Evolutionary conservation across 176 grass and related monocot genomes (phyloP).

Genomic region (Carex scoparia): DNA sequence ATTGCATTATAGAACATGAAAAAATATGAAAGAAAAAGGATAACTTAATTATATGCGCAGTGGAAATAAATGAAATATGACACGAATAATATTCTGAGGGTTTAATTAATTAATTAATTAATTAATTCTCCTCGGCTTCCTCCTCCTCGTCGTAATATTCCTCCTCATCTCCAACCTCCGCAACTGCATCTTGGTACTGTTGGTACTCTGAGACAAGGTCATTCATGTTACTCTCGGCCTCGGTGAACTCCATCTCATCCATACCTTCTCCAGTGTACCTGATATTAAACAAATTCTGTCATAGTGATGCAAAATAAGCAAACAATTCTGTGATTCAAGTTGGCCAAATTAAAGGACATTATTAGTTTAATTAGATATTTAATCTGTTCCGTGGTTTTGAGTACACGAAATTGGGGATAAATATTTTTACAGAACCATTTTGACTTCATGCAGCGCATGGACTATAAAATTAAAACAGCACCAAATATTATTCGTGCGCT

Average conservation of each 20-base stretch:
- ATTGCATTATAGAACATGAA: neutral
- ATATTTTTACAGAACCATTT: no score
- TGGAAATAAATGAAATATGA: conserved; percentile 13
- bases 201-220: conserved; percentile 94
- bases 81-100: neutral
- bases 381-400: no score
- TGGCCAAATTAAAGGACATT: neutral
- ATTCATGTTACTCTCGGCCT: conserved; percentile 99
- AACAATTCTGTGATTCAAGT: neutral
- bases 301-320: neutral
- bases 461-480: no score
- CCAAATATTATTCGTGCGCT: no score
- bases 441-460: neutral
- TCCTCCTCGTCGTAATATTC: conserved; percentile 15
- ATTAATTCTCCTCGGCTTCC: conserved; percentile 10
- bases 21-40: neutral
- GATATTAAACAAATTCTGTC: neutral
- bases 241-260: conserved; percentile 98
- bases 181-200: conserved; percentile 87
- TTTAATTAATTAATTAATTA: neutral
- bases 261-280: conserved; percentile 47
- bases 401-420: no score
- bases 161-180: conserved; percentile 19
- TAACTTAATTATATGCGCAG: conserved; percentile 5
- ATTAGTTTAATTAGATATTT: no score